Base-by-base conservation (phyloP, 169 alveolate genomes). In the Besnoitia besnoiti region DNA sequence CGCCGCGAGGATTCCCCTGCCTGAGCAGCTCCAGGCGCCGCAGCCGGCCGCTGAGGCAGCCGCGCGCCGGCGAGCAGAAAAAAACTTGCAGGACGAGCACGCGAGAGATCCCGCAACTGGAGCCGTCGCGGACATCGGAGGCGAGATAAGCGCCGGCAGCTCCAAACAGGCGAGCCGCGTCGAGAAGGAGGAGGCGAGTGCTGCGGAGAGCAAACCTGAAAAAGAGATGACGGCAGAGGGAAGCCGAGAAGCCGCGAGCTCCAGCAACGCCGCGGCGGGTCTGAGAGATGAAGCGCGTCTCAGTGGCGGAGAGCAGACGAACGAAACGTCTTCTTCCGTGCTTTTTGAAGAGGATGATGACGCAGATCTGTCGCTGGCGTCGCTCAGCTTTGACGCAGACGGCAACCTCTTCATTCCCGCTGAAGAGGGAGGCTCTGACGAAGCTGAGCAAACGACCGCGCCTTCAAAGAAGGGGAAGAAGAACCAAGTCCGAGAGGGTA, bases 1-100 rank as follows among this genome's bases (percentile, higher is more conserved):
- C 10, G 87, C 87, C 37, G 67, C 67, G n/a, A 21, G 73, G 73
- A 55, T 55, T 55, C 73, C 73, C 7, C 27, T 55, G 73, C 73
- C 73, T 14, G 35, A 27, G 40, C 21, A 10, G 16, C 80, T 77
- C 33, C 14, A 0, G 62, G 62, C 30, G 87, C 40, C 10, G 47
- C 33, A 16, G 61, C 33, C 87, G 14, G 24, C 4, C 12, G 87
- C n/a, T 30, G 47, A 33, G 24, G 21, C 46, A 8, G 21, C 46
- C 19, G 46, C 42, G 40, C 46, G 27, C 14, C 80, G 80, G 80
- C 14, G n/a, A 67, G 19, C 24, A 14, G 24, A 24, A 16, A 0
- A 44, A 67, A 3, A 0, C 47, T n/a, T 24, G 44, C 24, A n/a
- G 40, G 59, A 77, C 42, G 85, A 39, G 42, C 47, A 42, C 55